These are phyloP conservation scores for Talinum fruticosum DNA, from an alignment of 148 eudicot species.

Conservation along the genomic window DNA sequence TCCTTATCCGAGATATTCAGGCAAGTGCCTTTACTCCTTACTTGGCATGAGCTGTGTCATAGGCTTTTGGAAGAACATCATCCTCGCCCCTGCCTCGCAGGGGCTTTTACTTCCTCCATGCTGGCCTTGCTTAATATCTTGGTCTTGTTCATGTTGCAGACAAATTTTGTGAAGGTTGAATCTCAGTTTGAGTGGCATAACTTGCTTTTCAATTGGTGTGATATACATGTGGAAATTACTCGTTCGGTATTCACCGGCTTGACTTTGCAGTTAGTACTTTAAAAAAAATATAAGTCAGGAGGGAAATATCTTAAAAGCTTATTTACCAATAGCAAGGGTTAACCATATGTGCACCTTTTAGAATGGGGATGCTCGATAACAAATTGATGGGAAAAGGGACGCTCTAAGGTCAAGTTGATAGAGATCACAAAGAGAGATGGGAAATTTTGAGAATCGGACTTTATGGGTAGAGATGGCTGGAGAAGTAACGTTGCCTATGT, in stretches of 20 bases:
- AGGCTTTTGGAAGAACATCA: neutral
- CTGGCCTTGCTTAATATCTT: neutral
- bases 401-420: no score
- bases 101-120: neutral
- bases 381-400: no score
- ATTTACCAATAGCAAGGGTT: neutral
- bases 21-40: conserved; percentile 31
- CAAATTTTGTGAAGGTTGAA: neutral
- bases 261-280: no score
- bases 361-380: neutral
- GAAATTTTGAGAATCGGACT: neutral
- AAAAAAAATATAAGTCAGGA: no score
- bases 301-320: neutral
- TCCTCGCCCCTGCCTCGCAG: neutral
- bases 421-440: no score
- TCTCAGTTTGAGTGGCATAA: neutral
- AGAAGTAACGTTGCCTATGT: no score
- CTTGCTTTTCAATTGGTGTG: neutral
- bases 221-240: neutral
- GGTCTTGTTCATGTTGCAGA: neutral
- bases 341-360: neutral
- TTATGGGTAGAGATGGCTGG: neutral
- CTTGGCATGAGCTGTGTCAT: neutral
- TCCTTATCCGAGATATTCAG: conserved; percentile 95
- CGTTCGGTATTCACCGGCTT: no score